phyloP scores from a whole-genome alignment of 2,329 filamentous ascomycete genomes.

The Fusarium cyanostomum region DNA sequence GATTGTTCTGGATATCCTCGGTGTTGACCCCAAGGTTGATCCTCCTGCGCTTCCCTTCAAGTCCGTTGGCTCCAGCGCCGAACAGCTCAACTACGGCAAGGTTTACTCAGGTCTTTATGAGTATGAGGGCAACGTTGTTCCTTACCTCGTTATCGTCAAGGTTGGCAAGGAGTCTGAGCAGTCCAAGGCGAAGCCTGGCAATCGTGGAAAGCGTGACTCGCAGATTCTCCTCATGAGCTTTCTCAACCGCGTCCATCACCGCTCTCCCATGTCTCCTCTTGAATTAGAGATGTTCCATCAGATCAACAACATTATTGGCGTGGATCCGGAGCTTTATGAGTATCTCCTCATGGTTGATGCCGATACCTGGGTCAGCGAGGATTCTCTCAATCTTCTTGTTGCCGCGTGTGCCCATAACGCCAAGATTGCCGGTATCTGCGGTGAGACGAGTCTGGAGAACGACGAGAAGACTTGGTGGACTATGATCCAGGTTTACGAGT shows the following conservation, averaged over 20 bases:
- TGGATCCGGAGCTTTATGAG: slow-evolving; percentile 96
- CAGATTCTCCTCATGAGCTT: slow-evolving; percentile 97
- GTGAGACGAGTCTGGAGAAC: slow-evolving; percentile 95
- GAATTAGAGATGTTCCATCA: slow-evolving; percentile 99
- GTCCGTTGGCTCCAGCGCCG: slow-evolving; percentile 85
- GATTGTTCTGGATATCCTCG: slow-evolving; percentile 96
- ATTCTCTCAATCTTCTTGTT: slow-evolving; percentile 91
- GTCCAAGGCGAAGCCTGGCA: slow-evolving; percentile 89
- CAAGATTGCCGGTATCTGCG: slow-evolving; percentile 97
- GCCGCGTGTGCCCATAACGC: slow-evolving; percentile 92
- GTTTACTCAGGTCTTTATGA: slow-evolving; percentile 98
- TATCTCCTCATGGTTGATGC: slow-evolving; percentile 98
- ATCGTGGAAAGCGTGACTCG: slow-evolving; percentile 97
- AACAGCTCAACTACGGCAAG: slow-evolving; percentile 98
- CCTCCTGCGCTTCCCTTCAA: slow-evolving; percentile 94
- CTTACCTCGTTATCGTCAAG: slow-evolving; percentile 95
- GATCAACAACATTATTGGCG: slow-evolving; percentile 98
- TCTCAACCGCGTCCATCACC: slow-evolving; percentile 96
- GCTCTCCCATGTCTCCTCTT: slow-evolving; percentile 91
- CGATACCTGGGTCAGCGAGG: slow-evolving; percentile 92
- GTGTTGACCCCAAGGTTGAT: slow-evolving; percentile 96
- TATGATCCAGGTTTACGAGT: slow-evolving; percentile 99
- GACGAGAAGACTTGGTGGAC: slow-evolving; percentile 97
- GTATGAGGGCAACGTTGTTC: slow-evolving; percentile 96
- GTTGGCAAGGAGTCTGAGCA: slow-evolving; percentile 97